These are phyloP conservation scores for Xylariaceae sp. DNA, from an alignment of 2,329 filamentous ascomycete species.

Conservation along the genomic window DNA sequence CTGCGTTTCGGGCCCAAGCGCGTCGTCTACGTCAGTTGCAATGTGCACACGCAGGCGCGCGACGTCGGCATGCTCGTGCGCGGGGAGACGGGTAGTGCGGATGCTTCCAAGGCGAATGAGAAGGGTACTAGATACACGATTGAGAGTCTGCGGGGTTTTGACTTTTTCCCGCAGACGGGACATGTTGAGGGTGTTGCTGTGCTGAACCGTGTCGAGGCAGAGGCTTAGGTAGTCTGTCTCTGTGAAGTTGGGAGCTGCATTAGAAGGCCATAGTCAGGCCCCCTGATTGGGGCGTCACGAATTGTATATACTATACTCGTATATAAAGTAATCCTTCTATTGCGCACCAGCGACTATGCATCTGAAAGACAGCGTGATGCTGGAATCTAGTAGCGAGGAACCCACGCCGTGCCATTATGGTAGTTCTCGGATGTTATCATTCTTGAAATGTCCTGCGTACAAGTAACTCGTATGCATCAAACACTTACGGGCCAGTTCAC, in stretches of 20 bases:
- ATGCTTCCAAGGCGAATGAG: slow-evolving; percentile 30
- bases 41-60: slow-evolving; percentile 93
- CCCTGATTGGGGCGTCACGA: no score
- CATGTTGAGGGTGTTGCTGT: slow-evolving; percentile 66
- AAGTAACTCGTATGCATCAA: no score
- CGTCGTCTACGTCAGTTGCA: slow-evolving; percentile 93
- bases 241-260: not conserved
- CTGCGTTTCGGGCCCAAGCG: slow-evolving; percentile 70
- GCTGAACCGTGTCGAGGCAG: slow-evolving; percentile 50
- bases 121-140: slow-evolving; percentile 62
- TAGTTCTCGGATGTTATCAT: no score
- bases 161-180: slow-evolving; percentile 89
- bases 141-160: slow-evolving; percentile 86
- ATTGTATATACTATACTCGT: no score
- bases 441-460: no score
- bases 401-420: no score
- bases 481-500: no score
- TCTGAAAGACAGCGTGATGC: no score
- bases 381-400: no score
- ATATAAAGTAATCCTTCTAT: no score
- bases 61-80: slow-evolving; percentile 85
- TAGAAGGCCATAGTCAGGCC: not conserved
- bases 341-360: no score
- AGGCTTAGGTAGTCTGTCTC: not conserved
- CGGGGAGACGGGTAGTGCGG: slow-evolving; percentile 47